These are phyloP conservation scores for Cryptococcus maquisensis DNA, from an alignment of 1,284 basidiomycete genomes.

Conservation along the genomic window DNA sequence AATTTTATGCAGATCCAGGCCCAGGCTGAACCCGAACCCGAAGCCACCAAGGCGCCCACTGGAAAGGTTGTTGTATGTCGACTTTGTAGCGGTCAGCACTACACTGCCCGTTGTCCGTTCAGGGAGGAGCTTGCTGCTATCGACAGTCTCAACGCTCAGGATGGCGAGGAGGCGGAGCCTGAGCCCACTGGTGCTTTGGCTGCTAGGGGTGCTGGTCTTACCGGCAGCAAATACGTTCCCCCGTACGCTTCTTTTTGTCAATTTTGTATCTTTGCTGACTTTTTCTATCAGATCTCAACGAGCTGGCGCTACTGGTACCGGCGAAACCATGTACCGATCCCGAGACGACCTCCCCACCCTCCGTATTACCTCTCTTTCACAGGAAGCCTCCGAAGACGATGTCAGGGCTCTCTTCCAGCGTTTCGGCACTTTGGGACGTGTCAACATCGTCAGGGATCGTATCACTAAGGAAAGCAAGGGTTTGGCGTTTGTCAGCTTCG, in stretches of 20 bases:
- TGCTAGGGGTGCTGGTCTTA: slow-evolving; percentile 19
- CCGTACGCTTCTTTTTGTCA: slow-evolving; percentile 49
- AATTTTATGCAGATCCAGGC: background rate
- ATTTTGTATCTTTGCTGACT: background rate
- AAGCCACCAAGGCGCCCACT: slow-evolving; percentile 65
- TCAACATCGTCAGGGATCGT: slow-evolving; percentile 91
- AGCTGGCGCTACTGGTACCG: slow-evolving; percentile 54
- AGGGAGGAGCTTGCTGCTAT: slow-evolving; percentile 78
- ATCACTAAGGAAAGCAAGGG: slow-evolving; percentile 95
- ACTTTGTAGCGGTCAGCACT: slow-evolving; percentile 94
- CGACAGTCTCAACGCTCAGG: slow-evolving; percentile 60
- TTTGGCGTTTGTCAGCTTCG: slow-evolving; percentile 81
- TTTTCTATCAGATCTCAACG: slow-evolving; percentile 26
- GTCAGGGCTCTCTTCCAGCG: slow-evolving; percentile 78
- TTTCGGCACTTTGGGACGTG: slow-evolving; percentile 72
- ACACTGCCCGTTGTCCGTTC: slow-evolving; percentile 97
- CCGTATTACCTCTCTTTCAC: slow-evolving; percentile 93
- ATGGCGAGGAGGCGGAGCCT: slow-evolving; percentile 26
- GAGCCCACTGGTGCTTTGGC: slow-evolving; percentile 18
- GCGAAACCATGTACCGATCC: slow-evolving; percentile 69
- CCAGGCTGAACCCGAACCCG: slow-evolving; percentile 62
- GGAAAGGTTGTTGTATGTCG: slow-evolving; percentile 87
- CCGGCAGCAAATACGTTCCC: slow-evolving; percentile 70
- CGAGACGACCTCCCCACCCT: slow-evolving; percentile 94
- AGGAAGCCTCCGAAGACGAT: slow-evolving; percentile 87